Conservation (phyloP, 2,329 filamentous ascomycete species). For the Pseudogymnoascus verrucosus region DNA sequence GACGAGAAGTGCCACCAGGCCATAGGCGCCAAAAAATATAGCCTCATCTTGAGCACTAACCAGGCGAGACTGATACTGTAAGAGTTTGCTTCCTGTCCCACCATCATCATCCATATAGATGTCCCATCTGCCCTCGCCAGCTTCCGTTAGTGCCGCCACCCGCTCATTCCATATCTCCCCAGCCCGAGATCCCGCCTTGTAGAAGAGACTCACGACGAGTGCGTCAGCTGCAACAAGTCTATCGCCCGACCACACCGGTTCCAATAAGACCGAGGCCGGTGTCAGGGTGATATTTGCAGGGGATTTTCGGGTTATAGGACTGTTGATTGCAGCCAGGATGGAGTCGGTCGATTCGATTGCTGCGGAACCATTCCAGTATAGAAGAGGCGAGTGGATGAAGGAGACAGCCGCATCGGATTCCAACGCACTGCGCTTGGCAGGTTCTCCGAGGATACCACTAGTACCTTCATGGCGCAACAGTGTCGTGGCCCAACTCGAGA, state of each 20-base stretch:
- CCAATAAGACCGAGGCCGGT: constrained; percentile 44
- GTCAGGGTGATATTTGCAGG: constrained; percentile 40
- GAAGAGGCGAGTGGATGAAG: constrained; percentile 43
- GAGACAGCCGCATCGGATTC: constrained; percentile 8
- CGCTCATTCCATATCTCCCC: constrained; percentile 34
- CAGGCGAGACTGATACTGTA: neutral
- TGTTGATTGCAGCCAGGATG: constrained; percentile 39
- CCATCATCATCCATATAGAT: constrained; percentile 17
- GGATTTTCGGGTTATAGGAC: constrained; percentile 30
- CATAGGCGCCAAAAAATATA: neutral
- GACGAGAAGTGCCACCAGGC: neutral
- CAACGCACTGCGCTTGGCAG: neutral
- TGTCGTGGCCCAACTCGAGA: neutral
- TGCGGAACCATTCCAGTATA: constrained; percentile 44
- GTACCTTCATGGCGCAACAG: neutral
- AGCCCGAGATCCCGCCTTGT: constrained; percentile 32
- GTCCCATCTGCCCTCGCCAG: constrained; percentile 16
- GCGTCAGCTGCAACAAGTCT: constrained; percentile 42
- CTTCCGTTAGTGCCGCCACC: constrained; percentile 13
- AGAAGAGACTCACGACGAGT: constrained; percentile 43
- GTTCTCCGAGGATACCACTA: neutral
- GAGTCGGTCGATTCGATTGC: constrained; percentile 34
- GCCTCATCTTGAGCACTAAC: neutral
- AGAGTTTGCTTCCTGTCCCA: constrained; percentile 16
- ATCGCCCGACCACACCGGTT: constrained; percentile 38